Percentiles rank a stretch among this genome's conserved stretches.
Evolutionary conservation across 306 rosid genomes (phyloP).

Genomic region (Lathyrus tuberosus): DNA sequence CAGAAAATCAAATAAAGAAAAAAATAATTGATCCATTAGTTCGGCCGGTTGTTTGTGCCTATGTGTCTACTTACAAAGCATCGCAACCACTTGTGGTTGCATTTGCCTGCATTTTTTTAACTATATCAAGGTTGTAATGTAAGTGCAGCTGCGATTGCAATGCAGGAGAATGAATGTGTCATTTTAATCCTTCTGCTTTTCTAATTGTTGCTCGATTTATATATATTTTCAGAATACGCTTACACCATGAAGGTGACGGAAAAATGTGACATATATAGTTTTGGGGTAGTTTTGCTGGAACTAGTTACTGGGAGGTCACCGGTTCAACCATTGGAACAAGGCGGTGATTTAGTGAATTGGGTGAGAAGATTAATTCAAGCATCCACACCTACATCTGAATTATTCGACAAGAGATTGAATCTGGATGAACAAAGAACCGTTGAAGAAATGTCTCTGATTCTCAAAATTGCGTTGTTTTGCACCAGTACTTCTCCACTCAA

Average conservation of each 20-base stretch:
- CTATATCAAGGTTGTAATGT: not conserved
- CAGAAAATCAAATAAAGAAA: too few species aligned
- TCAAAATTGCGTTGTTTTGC: constrained; percentile 78
- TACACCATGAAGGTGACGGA: constrained; percentile 85
- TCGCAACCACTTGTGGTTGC: not conserved
- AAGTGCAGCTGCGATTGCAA: not conserved
- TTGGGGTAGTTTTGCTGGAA: constrained; percentile 78
- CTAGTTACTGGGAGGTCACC: constrained; percentile 70
- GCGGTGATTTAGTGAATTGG: constrained; percentile 73
- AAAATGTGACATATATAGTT: constrained; percentile 85
- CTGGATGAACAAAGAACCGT: constrained; percentile 47
- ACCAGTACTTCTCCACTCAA: constrained; percentile 71
- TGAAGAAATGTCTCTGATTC: constrained; percentile 74
- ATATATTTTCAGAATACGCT: constrained; percentile 65
- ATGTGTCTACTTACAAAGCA: not conserved
- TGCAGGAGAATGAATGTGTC: not conserved
- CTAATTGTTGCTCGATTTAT: constrained; percentile 29
- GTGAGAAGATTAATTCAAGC: constrained; percentile 65
- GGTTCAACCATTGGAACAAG: constrained; percentile 79
- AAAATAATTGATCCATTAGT: too few species aligned
- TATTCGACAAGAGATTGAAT: constrained; percentile 67
- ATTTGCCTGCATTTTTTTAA: not conserved
- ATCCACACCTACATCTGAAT: constrained; percentile 46
- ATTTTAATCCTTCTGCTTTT: constrained; percentile 27
- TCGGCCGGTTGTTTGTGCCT: too few species aligned